Base-by-base conservation (phyloP, 2,329 filamentous ascomycete species). In the Tricladium varicosporioides region DNA sequence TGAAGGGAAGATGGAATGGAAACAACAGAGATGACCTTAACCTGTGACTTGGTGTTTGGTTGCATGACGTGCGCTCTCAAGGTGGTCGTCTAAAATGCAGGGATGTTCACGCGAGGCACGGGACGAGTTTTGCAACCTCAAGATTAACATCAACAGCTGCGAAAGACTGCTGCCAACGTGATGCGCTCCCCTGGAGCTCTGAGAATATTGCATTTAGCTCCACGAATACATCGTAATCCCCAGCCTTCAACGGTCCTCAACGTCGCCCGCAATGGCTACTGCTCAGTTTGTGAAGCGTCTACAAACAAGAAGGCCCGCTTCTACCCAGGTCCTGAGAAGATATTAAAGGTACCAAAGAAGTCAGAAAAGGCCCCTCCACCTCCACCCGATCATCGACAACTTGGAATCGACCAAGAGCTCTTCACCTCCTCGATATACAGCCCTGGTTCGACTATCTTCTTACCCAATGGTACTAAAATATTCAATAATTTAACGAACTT, bases 401-500 rank as follows among this genome's bases (percentile, higher is more conserved):
- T 87, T 57, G 84, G 79, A 48, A 64, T 81, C 51, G 78, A 84
- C 58, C 90, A 94, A 66, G 84, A 89, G 65, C 83, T 96, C 42
- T 95, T 94, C 72, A 89, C 85, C 40, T 90, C 83, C 13, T 92
- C 90, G 1, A 72, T 81, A 40, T 92, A 92, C 71, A 94, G 89
- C 67, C 91, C 92, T 2, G 91, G 91, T 1, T 94, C 91, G 14
- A 91, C 91, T 2, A 85, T 96, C 10, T 91, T 96, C 67, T 80
- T 92, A 5, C 91, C 91, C 18, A 87, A 91, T 69, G 92, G 92
- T 62, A 81, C 91, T 0, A 85, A 86, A 56, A 83, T 96, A 65
- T 92, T 96, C 76, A 92, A 94, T 70, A 88, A 90, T 54, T 83
- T 96, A 18, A 84, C 91, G 58, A 81, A 87, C 45, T 96, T 94